A percentile compares a stretch with the other conserved stretches of the same genome.
These are phyloP conservation scores for Saccharomycopsis javanensis DNA, from an alignment of 805 yeast genomes.

Conservation along the genomic window DNA sequence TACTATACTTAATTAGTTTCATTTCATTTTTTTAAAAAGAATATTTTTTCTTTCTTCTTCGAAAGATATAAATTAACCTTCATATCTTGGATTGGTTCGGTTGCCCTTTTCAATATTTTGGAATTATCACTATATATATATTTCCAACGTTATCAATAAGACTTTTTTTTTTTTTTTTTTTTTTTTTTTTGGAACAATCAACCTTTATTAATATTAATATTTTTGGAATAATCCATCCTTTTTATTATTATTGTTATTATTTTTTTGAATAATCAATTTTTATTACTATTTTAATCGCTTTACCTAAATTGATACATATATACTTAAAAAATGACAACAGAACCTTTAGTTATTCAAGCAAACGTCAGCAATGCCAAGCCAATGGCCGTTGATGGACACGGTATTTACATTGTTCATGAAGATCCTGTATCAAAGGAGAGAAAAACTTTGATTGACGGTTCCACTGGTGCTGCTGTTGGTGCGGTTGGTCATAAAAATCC, in stretches of 20 bases:
- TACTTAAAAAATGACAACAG: constrained; percentile 22
- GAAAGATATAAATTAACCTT: not conserved
- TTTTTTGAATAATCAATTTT: not conserved
- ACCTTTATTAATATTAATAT: too few relatives aligned
- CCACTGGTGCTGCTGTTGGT: constrained; percentile 45
- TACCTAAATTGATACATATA: too few relatives aligned
- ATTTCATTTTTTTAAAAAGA: not conserved
- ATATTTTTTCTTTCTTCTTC: not conserved
- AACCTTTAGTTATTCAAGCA: constrained; percentile 27
- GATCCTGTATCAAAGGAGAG: constrained; percentile 30
- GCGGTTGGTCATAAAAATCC: constrained; percentile 37
- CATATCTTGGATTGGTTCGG: not conserved
- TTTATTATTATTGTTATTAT: too few relatives aligned
- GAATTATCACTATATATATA: too few relatives aligned
- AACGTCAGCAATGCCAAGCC: constrained; percentile 26
- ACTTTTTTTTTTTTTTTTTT: too few relatives aligned
- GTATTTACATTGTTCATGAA: constrained; percentile 28
- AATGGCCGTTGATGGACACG: constrained; percentile 30
- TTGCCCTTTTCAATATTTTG: not conserved
- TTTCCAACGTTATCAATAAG: too few relatives aligned
- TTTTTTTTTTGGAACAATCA: too few relatives aligned
- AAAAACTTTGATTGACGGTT: constrained; percentile 31
- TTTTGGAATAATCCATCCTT: too few relatives aligned
- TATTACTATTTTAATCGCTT: too few relatives aligned
- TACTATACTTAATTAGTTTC: not conserved